Percentiles rank a stretch among this genome's conserved stretches.
Conservation (phyloP, 2,329 filamentous ascomycete species). For the Xylariaceae sp. region DNA sequence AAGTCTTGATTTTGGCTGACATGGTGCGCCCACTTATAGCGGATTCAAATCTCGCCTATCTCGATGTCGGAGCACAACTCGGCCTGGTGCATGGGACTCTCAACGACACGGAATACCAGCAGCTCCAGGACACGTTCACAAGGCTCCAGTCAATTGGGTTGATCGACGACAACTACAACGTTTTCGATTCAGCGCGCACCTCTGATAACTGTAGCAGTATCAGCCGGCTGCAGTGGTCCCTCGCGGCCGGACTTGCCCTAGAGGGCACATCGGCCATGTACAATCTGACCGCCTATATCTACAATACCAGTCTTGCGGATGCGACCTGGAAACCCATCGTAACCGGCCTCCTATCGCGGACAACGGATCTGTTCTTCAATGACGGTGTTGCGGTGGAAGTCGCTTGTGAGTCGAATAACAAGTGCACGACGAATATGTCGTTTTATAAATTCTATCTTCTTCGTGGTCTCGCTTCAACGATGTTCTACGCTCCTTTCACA, state of each 20-base stretch:
- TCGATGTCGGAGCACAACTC: slow-evolving; percentile 51
- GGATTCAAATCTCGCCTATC: no score
- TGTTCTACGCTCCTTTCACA: slow-evolving; percentile 35
- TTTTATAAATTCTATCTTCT: slow-evolving; percentile 54
- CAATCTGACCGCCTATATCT: slow-evolving; percentile 39
- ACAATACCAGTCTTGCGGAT: no score
- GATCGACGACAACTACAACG: slow-evolving; percentile 38
- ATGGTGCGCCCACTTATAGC: no score
- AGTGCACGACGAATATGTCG: slow-evolving; percentile 51
- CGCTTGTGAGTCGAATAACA: slow-evolving; percentile 46
- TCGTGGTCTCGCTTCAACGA: slow-evolving; percentile 42
- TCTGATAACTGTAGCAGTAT: slow-evolving; percentile 38
- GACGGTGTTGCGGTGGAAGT: slow-evolving; percentile 47
- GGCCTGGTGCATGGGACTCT: slow-evolving; percentile 52
- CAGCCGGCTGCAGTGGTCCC: slow-evolving; percentile 46
- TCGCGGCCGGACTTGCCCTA: slow-evolving; percentile 45
- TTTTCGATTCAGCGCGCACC: slow-evolving; percentile 44
- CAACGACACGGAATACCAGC: slow-evolving; percentile 58
- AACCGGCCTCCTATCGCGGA: slow-evolving; percentile 42
- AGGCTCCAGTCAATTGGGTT: slow-evolving; percentile 41
- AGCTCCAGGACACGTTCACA: slow-evolving; percentile 54
- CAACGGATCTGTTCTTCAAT: slow-evolving; percentile 46
- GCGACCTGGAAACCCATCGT: slow-evolving; percentile 45
- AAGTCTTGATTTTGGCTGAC: no score
- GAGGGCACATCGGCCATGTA: slow-evolving; percentile 38